Conservation (phyloP, 345 rosid genomes). For the Pistacia vera region DNA sequence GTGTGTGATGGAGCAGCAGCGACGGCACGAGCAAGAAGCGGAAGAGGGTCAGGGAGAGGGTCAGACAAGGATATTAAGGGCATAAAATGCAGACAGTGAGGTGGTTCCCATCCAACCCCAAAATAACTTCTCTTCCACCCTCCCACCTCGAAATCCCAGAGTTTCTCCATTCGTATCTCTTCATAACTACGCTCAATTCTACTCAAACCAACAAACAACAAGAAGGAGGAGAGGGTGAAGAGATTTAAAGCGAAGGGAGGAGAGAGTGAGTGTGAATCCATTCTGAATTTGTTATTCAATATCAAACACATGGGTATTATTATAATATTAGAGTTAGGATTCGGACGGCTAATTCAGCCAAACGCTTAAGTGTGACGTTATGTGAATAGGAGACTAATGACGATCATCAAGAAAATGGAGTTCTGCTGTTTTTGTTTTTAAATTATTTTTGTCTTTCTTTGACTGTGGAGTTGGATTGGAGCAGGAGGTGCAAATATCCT, state of each 20-base stretch:
- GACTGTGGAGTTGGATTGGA: not conserved
- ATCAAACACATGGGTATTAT: not conserved
- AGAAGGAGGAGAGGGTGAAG: not conserved
- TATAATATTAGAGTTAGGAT: constrained; percentile 15
- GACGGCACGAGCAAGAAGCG: constrained; percentile 62
- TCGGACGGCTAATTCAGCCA: constrained; percentile 32
- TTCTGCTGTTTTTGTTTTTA: not conserved
- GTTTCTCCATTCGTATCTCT: constrained; percentile 62
- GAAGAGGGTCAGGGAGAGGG: constrained; percentile 52
- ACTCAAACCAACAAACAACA: not conserved
- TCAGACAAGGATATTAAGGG: constrained; percentile 39
- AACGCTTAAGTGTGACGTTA: not conserved
- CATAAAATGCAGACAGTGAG: constrained; percentile 79
- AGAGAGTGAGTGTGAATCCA: not conserved
- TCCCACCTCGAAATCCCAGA: constrained; percentile 62
- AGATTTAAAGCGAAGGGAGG: not conserved
- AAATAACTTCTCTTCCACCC: constrained; percentile 35
- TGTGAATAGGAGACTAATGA: not conserved
- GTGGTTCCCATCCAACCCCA: constrained; percentile 79
- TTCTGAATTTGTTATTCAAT: not conserved
- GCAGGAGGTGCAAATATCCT: too few species aligned
- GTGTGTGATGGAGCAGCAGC: constrained; percentile 75
- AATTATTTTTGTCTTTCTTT: not conserved
- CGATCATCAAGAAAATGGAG: not conserved
- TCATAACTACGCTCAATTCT: constrained; percentile 32